These are phyloP conservation scores for Candida palmyrensis DNA, from an alignment of 805 yeast species.

Conservation along the genomic window DNA sequence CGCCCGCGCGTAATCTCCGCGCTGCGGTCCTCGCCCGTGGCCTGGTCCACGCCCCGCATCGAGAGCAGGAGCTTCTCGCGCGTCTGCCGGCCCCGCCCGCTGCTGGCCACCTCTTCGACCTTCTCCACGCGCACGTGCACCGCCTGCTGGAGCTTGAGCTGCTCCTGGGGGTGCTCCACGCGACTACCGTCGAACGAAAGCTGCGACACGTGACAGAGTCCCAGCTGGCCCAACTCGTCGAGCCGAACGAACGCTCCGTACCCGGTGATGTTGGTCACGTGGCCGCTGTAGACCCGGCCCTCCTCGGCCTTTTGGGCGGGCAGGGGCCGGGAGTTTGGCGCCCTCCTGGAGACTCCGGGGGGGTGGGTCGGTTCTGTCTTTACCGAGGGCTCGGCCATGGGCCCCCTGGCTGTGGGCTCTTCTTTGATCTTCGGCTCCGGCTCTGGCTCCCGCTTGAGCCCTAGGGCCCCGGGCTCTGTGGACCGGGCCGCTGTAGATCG, in stretches of 20 bases:
- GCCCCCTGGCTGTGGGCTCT: too few species aligned
- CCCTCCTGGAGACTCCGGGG: too few species aligned
- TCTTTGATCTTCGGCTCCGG: conserved; percentile 3
- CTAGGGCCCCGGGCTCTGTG: too few species aligned
- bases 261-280: conserved; percentile 50
- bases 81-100: conserved; percentile 12
- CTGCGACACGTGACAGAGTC: conserved; percentile 76
- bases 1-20: conserved; percentile 14
- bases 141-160: conserved; percentile 49
- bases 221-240: conserved; percentile 35
- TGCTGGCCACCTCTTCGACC: conserved; percentile 34
- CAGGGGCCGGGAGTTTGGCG: too few species aligned
- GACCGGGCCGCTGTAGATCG: too few species aligned
- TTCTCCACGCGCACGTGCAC: conserved; percentile 58
- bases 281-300: conserved; percentile 55
- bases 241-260: conserved; percentile 80
- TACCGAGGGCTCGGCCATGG: too few species aligned
- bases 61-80: conserved; percentile 46
- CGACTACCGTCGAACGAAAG: conserved; percentile 44
- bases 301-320: conserved; percentile 16
- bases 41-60: conserved; percentile 71
- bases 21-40: conserved; percentile 47
- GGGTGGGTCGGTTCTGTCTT: too few species aligned
- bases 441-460: conserved; percentile 3
- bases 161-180: conserved; percentile 54